phyloP scores from a whole-genome alignment of 2,329 filamentous ascomycete species.

The Coniella vitis region DNA sequence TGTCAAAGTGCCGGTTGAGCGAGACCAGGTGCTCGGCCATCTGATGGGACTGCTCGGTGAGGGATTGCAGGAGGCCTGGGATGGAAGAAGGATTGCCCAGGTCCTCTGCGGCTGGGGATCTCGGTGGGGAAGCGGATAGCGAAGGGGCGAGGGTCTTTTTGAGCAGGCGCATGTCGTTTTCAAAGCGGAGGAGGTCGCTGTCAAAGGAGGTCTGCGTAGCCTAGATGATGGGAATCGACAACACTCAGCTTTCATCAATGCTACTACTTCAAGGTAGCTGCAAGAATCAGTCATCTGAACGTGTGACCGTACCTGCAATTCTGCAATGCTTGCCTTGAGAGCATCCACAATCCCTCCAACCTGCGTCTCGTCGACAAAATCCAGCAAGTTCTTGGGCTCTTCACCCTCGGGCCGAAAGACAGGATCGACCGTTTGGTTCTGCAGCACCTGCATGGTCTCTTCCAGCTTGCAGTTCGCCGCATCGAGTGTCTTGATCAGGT shows the following conservation, averaged over 20 bases:
- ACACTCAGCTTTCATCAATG: no score
- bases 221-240: no score
- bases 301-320: slow-evolving; percentile 56
- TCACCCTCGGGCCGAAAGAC: slow-evolving; percentile 54
- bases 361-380: slow-evolving; percentile 69
- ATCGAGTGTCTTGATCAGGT: slow-evolving; percentile 59
- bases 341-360: slow-evolving; percentile 60
- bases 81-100: slow-evolving; percentile 29
- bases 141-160: slow-evolving; percentile 44
- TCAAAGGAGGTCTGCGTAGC: slow-evolving; percentile 67
- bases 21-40: slow-evolving; percentile 78
- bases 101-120: slow-evolving; percentile 29
- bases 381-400: slow-evolving; percentile 57
- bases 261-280: no score
- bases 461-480: slow-evolving; percentile 57
- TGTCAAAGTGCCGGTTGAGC: slow-evolving; percentile 81
- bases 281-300: no score
- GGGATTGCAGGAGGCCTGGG: slow-evolving; percentile 47
- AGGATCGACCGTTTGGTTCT: slow-evolving; percentile 56
- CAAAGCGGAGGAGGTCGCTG: slow-evolving; percentile 66
- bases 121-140: slow-evolving; percentile 29
- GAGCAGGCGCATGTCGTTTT: slow-evolving; percentile 63
- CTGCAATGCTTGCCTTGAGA: slow-evolving; percentile 64
- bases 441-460: slow-evolving; percentile 58
- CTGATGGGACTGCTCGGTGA: slow-evolving; percentile 69